phyloP scores from a whole-genome alignment of 148 eudicot species.

The Rhododendron mucronatum region DNA sequence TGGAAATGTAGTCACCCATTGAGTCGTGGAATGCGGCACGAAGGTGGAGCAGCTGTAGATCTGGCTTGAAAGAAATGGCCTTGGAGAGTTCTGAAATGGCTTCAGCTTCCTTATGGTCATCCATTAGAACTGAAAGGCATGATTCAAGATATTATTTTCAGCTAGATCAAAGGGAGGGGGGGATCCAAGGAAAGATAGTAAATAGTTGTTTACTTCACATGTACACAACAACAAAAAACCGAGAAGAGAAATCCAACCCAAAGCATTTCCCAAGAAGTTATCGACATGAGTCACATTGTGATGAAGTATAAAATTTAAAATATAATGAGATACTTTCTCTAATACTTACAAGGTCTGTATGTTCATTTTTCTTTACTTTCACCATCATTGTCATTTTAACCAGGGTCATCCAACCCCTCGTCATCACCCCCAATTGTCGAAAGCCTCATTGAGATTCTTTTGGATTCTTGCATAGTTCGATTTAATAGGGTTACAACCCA shows the following conservation, averaged over 20 bases:
- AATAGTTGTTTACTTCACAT: not conserved
- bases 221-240: not conserved
- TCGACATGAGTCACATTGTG: not conserved
- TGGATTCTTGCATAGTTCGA: not conserved
- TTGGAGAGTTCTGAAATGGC: slow-evolving; percentile 57
- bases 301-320: not conserved
- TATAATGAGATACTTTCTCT: not conserved
- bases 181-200: not conserved
- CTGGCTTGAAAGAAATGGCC: slow-evolving; percentile 65
- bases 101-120: slow-evolving; percentile 68
- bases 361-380: not conserved
- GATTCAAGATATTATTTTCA: not conserved
- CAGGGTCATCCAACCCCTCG: not conserved
- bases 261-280: not conserved
- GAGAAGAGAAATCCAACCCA: not conserved
- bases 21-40: slow-evolving; percentile 71
- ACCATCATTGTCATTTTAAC: not conserved
- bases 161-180: not conserved
- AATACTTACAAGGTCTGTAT: not conserved
- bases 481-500: not conserved
- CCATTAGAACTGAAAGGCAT: slow-evolving; percentile 50
- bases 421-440: not conserved
- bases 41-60: slow-evolving; percentile 64
- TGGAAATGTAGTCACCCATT: slow-evolving; percentile 40
- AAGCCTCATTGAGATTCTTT: not conserved